Base-by-base conservation (phyloP, 2,329 filamentous ascomycete genomes). In the Cordyceps tenuipes region DNA sequence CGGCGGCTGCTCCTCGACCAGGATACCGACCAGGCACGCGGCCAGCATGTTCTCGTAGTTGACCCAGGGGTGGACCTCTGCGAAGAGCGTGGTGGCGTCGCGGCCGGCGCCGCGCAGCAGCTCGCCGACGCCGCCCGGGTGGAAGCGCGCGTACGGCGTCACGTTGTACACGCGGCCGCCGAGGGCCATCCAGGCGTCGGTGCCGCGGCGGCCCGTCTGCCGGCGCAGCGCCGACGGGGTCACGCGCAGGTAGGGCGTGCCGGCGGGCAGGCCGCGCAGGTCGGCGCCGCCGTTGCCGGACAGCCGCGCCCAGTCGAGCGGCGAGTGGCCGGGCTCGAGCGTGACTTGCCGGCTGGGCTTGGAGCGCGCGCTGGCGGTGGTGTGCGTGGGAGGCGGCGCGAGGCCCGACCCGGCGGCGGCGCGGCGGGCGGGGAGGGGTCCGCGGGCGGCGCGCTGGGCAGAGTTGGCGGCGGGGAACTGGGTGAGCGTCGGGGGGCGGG, bases 161-260 rank as follows among this genome's bases (percentile, higher is more conserved):
- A 99, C 87, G 69, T 97, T 97, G 75, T 97, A 99, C 31, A 97
- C 93, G 68, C 89, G 89, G 1, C 93, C 92, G 62, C 90, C 88
- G 62, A 96, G 87, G 1, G 85, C 89, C 62, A 89, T 95, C 94
- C 94, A 99, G 0, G 92, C 91, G 68, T 96, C 90, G 63, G 83
- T 86, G 9, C 91, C 91, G 69, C 88, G 89, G 34, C 93, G 84
- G 0, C 93, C 93, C 44, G 89, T 95, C n/a, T n/a, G n/a, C n/a
- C n/a, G n/a, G n/a, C n/a, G n/a, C n/a, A n/a, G n/a, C n/a, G n/a
- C n/a, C n/a, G n/a, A n/a, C n/a, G n/a, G n/a, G n/a, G n/a, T n/a
- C n/a, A n/a, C n/a, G n/a, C n/a, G n/a, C n/a, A n/a, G n/a, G n/a
- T n/a, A n/a, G n/a, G n/a, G n/a, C n/a, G n/a, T n/a, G n/a, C n/a